Base-by-base conservation (phyloP, 2,329 filamentous ascomycete genomes). In the Tetracladium maxilliforme region DNA sequence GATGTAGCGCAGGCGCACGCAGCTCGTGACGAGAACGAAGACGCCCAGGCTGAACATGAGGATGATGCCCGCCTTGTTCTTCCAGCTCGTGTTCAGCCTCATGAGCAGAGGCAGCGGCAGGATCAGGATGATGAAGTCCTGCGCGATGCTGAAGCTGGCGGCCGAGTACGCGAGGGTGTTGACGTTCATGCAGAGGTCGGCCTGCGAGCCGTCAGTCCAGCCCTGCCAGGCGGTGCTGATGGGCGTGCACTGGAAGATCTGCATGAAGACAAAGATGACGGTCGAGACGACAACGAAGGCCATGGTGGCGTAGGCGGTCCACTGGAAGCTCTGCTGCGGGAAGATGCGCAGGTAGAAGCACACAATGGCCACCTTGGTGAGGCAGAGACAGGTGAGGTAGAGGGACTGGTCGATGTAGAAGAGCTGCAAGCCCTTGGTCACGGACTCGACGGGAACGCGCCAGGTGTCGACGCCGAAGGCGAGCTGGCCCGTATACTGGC, bases 321-420 rank as follows among this genome's bases (percentile, higher is more conserved):
- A 47, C 19, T 52, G 44, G 28, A 68, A 61, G n/a, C 47, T 30
- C 19, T 38, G 45, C 20, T 51, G 45, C 17, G 58, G 43, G 1
- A 61, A 58, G 12, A 70, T 49, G 24, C 63, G 56, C 10, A 67
- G 52, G 21, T 68, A 52, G 30, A 66, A 64, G n/a, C 64, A 44
- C 5, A 52, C 58, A 25, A 69, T 59, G 2, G 62, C 57, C 19
- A 64, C 48, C 30, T 64, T 65, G 22, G 62, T 49, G 9, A 19
- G 18, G n/a, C n/a, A n/a, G n/a, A n/a, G n/a, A n/a, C n/a, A 21
- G 7, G 39, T 35, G 10, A 38, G 23, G 9, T 58, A 38, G 19
- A 54, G 49, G 13, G 52, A 61, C 5, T 53, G 49, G 27, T 61
- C 40, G 6, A 59, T 53, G 38, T 69, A 70, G 32, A 57, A 55